Evolutionary conservation across 768 basidiomycete genomes (phyloP).

Genomic region (Serendipita sp.): DNA sequence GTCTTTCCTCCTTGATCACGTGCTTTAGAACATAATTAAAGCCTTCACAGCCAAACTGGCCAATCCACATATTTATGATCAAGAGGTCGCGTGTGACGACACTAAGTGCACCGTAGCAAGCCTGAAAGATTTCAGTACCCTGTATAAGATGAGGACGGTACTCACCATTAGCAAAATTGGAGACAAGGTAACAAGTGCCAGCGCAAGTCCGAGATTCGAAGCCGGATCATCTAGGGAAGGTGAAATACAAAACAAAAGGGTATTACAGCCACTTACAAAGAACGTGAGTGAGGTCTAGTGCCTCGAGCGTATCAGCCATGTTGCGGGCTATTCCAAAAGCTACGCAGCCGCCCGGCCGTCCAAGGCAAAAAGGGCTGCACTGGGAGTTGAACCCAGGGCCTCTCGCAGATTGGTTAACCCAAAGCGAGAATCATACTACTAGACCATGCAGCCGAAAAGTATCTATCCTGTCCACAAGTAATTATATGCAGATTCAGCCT

Average conservation of each 20-base stretch:
- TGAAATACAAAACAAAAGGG: neutral
- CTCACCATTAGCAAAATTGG: constrained; percentile 59
- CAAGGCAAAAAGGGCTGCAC: no score
- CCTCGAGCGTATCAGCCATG: constrained; percentile 18
- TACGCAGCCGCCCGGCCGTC: no score
- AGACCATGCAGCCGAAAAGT: no score
- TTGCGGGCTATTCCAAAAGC: neutral
- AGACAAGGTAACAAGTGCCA: constrained; percentile 50
- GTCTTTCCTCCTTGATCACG: constrained; percentile 50
- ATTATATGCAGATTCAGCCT: no score
- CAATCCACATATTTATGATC: constrained; percentile 73
- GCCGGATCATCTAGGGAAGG: constrained; percentile 38
- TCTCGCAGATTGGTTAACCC: no score
- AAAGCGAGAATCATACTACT: no score
- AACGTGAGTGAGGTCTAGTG: constrained; percentile 53
- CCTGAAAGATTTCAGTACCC: constrained; percentile 24
- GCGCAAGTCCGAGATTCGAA: constrained; percentile 36
- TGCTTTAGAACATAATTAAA: constrained; percentile 57
- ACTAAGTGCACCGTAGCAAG: constrained; percentile 61
- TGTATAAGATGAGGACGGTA: constrained; percentile 22
- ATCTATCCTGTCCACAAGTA: no score
- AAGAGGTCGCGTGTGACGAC: constrained; percentile 63
- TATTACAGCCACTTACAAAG: constrained; percentile 29
- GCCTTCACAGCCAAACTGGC: constrained; percentile 56
- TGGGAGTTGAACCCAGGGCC: no score